Evolutionary conservation across 148 eudicot species (phyloP), one percentile per base, ranked within the genome.

Genomic region (Diospyros lotus): DNA sequence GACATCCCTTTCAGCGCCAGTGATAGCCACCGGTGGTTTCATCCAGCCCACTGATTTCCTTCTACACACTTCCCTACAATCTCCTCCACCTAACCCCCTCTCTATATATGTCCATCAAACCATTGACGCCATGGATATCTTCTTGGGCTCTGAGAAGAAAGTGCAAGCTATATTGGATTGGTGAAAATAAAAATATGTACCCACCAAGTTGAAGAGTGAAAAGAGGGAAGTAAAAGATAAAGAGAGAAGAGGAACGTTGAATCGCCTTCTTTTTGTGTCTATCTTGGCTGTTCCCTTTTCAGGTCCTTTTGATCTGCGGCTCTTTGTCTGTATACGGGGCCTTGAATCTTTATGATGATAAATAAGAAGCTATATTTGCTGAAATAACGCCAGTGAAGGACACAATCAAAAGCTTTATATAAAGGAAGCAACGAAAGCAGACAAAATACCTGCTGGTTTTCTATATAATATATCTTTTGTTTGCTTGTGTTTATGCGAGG

Each of bases 281-380:
- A 41, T 63, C 45, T 40, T 39, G 45, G 46, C 45, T 41, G 64
- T 28, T 60, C 64, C 6, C 10, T 62, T 73, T 54, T 66, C 72
- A 66, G 76, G 76, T 48, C 41, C 76, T 72, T 78, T 72, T 72
- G 76, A 72, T 73, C 73, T 73, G 60, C 51, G 78, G 66, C 69
- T 72, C 38, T 28, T 75, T 78, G 84, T 82, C 77, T 75, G 68
- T 18, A 75, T 71, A 46, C 38, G 61, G 60, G 68, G 76, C 43
- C 41, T 15, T 45, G 76, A 61, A 46, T 75, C 81, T 75, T 66
- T 78, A 38, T 67, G 52, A 58, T 48, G 74, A 69, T 39, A 52
- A 40, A 15, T 41, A 82, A 79, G 69, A 62, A 59, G 10, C 50
- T 41, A 46, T 53, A 69, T 82, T 79, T 68, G 59, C 78, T 72